phyloP scores from a whole-genome alignment of 2,329 filamentous ascomycete species.

The Aspergillus sp. region DNA sequence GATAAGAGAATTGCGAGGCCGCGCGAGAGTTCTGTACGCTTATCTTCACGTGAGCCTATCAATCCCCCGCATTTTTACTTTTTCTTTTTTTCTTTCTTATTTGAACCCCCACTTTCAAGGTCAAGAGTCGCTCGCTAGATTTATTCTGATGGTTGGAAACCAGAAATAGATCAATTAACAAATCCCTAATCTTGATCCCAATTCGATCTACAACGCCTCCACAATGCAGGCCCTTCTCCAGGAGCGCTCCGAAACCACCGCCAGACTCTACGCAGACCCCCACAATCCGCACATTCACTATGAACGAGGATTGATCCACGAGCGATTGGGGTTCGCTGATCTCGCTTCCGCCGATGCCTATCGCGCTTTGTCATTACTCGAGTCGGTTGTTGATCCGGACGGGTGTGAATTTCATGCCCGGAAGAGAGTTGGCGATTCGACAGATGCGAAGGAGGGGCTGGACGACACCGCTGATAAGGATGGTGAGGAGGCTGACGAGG shows the following conservation, averaged over 20 bases:
- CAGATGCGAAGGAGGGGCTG: slow-evolving; percentile 1
- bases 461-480: slow-evolving; percentile 14
- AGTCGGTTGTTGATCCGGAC: slow-evolving; percentile 72
- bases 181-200: not conserved
- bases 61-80: slow-evolving; percentile 4
- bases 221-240: slow-evolving; percentile 24
- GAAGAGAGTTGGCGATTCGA: slow-evolving; percentile 35
- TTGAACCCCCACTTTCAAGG: not conserved
- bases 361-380: slow-evolving; percentile 79
- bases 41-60: slow-evolving; percentile 6
- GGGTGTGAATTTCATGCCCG: slow-evolving; percentile 79
- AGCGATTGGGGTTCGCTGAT: slow-evolving; percentile 79
- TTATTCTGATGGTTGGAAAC: not conserved
- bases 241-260: slow-evolving; percentile 58
- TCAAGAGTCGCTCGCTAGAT: no score
- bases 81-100: not conserved
- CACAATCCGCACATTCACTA: slow-evolving; percentile 44
- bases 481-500: slow-evolving; percentile 26
- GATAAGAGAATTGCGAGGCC: not conserved
- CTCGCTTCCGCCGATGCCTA: slow-evolving; percentile 89
- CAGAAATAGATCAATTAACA: not conserved
- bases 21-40: not conserved
- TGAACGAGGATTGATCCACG: slow-evolving; percentile 66
- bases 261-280: slow-evolving; percentile 36
- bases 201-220: slow-evolving; percentile 13